Percentiles rank a stretch among this genome's conserved stretches.
These are phyloP conservation scores for Tolypocladium sp. DNA, from an alignment of 2,329 filamentous ascomycete genomes.

Conservation along the genomic window DNA sequence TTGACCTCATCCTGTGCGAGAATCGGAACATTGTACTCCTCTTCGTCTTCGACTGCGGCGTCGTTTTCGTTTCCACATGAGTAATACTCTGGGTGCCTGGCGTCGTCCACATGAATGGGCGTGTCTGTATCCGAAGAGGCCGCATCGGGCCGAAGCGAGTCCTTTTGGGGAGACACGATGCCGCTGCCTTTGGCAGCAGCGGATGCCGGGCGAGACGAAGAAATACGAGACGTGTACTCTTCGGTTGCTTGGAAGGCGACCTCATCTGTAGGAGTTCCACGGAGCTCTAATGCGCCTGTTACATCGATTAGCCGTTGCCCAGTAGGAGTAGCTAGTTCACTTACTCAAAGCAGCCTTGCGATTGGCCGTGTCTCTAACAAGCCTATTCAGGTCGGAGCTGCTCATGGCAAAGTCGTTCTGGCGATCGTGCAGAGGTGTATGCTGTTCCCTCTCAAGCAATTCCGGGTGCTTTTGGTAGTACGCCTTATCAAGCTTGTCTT, in stretches of 20 bases:
- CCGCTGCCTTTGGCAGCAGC: slow-evolving; percentile 28
- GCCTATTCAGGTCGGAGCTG: slow-evolving; percentile 81
- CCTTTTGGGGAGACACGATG: slow-evolving; percentile 14
- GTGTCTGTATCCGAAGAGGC: slow-evolving; percentile 41
- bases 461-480: slow-evolving; percentile 94
- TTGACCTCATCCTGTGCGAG: slow-evolving; percentile 80
- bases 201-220: slow-evolving; percentile 51
- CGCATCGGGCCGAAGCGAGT: slow-evolving; percentile 16
- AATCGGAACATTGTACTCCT: slow-evolving; percentile 66
- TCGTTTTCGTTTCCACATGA: slow-evolving; percentile 28
- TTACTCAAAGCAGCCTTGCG: slow-evolving; percentile 34
- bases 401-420: slow-evolving; percentile 73
- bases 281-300: slow-evolving; percentile 52
- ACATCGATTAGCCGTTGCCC: slow-evolving; percentile 13
- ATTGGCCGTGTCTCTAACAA: slow-evolving; percentile 64
- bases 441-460: slow-evolving; percentile 63
- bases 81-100: slow-evolving; percentile 26
- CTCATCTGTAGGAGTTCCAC: slow-evolving; percentile 80
- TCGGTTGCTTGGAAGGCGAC: slow-evolving; percentile 82
- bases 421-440: slow-evolving; percentile 43
- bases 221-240: slow-evolving; percentile 69
- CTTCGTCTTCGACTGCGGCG: slow-evolving; percentile 47
- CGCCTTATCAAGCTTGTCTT: slow-evolving; percentile 78
- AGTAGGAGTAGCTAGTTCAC: not conserved
- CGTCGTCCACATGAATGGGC: slow-evolving; percentile 66